Evolutionary conservation across 257 asterid species (phyloP).

Genomic region (Knoxia roxburghii): DNA sequence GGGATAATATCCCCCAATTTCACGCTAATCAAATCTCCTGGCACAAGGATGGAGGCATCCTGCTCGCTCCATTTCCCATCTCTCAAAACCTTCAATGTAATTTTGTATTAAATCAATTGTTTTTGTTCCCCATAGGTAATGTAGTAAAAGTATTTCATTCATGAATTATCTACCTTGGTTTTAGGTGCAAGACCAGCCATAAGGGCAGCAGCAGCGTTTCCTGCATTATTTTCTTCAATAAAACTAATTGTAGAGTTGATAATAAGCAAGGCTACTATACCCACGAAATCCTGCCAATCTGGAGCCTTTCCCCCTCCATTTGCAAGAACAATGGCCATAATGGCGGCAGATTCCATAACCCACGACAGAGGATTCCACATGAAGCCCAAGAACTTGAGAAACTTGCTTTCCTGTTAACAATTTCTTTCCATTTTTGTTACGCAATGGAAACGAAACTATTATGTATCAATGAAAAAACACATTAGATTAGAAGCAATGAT

Average conservation of each 20-base stretch:
- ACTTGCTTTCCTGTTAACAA: conserved; percentile 39
- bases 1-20: conserved; percentile 89
- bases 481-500: neutral
- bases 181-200: conserved; percentile 96
- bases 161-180: conserved; percentile 45
- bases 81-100: conserved; percentile 52
- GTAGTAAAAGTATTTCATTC: no score
- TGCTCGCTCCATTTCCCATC: conserved; percentile 81
- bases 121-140: no score
- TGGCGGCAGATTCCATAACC: conserved; percentile 92
- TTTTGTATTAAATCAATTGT: no score
- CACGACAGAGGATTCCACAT: conserved; percentile 99
- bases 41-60: conserved; percentile 80
- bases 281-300: conserved; percentile 81
- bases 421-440: neutral
- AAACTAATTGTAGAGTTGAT: conserved; percentile 84
- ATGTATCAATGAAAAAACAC: neutral
- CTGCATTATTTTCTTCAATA: conserved; percentile 79
- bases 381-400: conserved; percentile 76
- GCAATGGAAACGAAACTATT: neutral
- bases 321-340: conserved; percentile 83
- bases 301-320: conserved; percentile 83
- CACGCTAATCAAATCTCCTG: conserved; percentile 85
- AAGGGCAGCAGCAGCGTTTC: conserved; percentile 88
- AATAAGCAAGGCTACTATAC: conserved; percentile 54